Conservation (phyloP, 306 rosid genomes). For the Sechiopsis laciniata region DNA sequence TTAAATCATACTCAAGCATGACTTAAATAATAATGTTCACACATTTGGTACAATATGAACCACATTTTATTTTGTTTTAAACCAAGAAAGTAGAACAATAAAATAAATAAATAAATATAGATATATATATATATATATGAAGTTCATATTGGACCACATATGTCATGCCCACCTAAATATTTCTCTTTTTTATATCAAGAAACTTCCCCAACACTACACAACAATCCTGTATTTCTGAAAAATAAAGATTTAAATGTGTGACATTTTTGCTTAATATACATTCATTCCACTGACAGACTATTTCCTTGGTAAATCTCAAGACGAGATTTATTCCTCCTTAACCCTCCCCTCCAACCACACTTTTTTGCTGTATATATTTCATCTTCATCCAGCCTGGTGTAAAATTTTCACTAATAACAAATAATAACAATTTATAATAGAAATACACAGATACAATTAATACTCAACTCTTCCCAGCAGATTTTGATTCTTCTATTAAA, state of each 20-base stretch:
- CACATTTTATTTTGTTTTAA: too few relatives aligned
- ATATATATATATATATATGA: too few relatives aligned
- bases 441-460: constrained; percentile 48
- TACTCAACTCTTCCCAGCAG: constrained; percentile 7
- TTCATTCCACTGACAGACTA: constrained; percentile 24
- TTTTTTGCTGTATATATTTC: constrained; percentile 12
- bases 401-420: constrained; percentile 16
- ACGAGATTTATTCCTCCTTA: constrained; percentile 44
- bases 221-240: constrained; percentile 5
- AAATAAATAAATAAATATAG: too few relatives aligned
- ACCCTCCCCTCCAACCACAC: constrained; percentile 19
- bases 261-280: constrained; percentile 31
- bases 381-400: background rate
- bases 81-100: too few relatives aligned
- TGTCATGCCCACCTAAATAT: too few relatives aligned
- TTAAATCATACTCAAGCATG: too few relatives aligned
- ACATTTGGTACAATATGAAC: too few relatives aligned
- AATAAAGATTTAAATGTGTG: constrained; percentile 13
- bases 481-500: background rate
- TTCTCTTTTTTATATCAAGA: background rate
- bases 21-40: too few relatives aligned
- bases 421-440: constrained; percentile 25
- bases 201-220: background rate
- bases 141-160: too few relatives aligned
- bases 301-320: constrained; percentile 51